Evolutionary conservation across 805 yeast species (phyloP).

Genomic region (Saturnispora gosingensis): DNA sequence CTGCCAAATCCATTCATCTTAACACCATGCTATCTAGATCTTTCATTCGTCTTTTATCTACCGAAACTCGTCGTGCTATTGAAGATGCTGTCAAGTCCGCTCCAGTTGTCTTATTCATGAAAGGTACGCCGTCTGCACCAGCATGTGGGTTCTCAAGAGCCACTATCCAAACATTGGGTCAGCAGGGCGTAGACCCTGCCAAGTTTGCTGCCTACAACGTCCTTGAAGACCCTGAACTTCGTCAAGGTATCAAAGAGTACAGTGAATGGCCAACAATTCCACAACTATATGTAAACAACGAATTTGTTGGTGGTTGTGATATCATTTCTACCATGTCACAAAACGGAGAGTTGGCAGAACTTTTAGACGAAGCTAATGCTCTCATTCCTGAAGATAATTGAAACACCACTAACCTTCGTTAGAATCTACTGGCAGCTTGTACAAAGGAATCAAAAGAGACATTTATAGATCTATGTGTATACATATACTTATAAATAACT

Average conservation of each 20-base stretch:
- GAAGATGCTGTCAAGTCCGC: slow-evolving; percentile 80
- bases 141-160: slow-evolving; percentile 97
- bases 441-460: background rate
- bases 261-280: slow-evolving; percentile 99
- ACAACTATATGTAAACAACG: slow-evolving; percentile 82
- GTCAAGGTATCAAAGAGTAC: slow-evolving; percentile 93
- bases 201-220: slow-evolving; percentile 98
- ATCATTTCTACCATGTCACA: slow-evolving; percentile 87
- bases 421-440: background rate
- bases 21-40: slow-evolving; percentile 1
- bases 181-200: slow-evolving; percentile 92
- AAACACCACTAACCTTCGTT: background rate
- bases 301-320: slow-evolving; percentile 97
- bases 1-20: background rate
- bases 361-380: slow-evolving; percentile 70
- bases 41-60: slow-evolving; percentile 41
- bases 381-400: slow-evolving; percentile 66
- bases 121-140: slow-evolving; percentile 96
- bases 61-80: slow-evolving; percentile 76
- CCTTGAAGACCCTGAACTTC: slow-evolving; percentile 84
- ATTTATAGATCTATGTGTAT: background rate
- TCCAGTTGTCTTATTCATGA: slow-evolving; percentile 95
- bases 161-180: slow-evolving; percentile 86
- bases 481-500: background rate
- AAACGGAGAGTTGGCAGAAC: slow-evolving; percentile 78